Evolutionary conservation across 1,139 yeast genomes (phyloP), one percentile per base, ranked within the genome.

Genomic region (Lodderomyces oxycetoniae): DNA sequence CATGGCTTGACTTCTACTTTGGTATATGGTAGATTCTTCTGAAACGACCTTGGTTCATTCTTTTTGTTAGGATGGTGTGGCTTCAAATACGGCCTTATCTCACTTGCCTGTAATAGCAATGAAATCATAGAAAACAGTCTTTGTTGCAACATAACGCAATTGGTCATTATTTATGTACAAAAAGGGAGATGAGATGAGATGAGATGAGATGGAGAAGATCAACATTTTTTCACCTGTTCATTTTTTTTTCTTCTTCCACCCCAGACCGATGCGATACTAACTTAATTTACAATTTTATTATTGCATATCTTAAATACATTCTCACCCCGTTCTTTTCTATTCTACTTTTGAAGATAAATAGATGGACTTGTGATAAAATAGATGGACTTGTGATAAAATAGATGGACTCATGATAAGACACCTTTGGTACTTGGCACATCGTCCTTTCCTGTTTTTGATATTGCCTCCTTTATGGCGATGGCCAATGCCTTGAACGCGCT

Each of bases 381-480:
- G n/a, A n/a, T n/a, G n/a, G n/a, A n/a, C n/a, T n/a, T n/a, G n/a
- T n/a, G n/a, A n/a, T n/a, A n/a, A n/a, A n/a, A n/a, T n/a, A n/a
- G n/a, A n/a, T 7, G 4, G 11, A 17, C 9, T 40, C 50, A 78
- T 53, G 77, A 77, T 34, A 91, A 68, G 6, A 91, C 98, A 33
- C 98, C 98, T 61, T 91, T 91, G 17, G 98, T 91, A 40, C 95
- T 83, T 17, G 98, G 98, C 32, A 91, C 87, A 43, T 91, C 98
- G 50, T 87, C 69, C 17, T 80, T 77, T 19, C 97, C 98, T 27
- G 87, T 87, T 46, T 74, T 70, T 6, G 91, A 72, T 36, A 76
- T 80, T 23, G 98, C 93, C 53, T 88, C 96, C 49, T 76, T 81
- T 35, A 91, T 70, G 5, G 98, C 98, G 17, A 91, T 69, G 0